Base-by-base conservation (phyloP, 106 monocot species). In the Alisma plantagoaquatica region DNA sequence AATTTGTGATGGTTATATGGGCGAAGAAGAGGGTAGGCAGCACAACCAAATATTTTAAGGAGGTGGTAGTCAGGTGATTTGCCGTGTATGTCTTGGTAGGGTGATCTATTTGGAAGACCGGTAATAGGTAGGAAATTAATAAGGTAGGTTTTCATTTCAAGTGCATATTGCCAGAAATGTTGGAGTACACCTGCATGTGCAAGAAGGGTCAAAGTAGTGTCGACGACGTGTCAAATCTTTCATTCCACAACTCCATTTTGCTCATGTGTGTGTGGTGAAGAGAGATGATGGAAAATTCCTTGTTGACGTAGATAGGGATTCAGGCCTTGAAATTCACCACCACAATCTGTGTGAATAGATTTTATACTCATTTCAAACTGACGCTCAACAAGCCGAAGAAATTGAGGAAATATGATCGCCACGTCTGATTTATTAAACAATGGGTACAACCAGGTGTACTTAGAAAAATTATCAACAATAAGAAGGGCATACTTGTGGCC, bases 211-310 rank as follows among this genome's bases (percentile, higher is more conserved):
- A 26, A 4, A 0, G 51, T 52, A 12, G 28, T 29, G 2, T 52
- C 51, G 11, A 29, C 18, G 15, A 52, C 0, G 17, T 52, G 51
- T 1, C 51, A n/a, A 27, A 28, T 17, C 23, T 52, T 52, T 23
- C 51, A 12, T 29, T 52, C 51, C 0, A 1, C 51, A 15, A 52
- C 2, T 2, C 51, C 51, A 52, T 52, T 52, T 52, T 52, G 51
- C 29, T 52, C 15, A 10, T 9, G 15, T 26, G 51, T 52, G 15
- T 52, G 51, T 3, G 51, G 51, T 2, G 21, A 26, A 1, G 9
- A 28, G n/a, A 26, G 1, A 27, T 12, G 27, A 52, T 52, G 51
- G 3, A 2, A 9, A 14, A 52, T 52, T 2, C 51, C 51, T 11
- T 23, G 18, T 7, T 25, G 24, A 52, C 18, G 21, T 15, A 26